Base-by-base conservation (phyloP, 2,329 filamentous ascomycete genomes). In the Pseudogymnoascus sp. region DNA sequence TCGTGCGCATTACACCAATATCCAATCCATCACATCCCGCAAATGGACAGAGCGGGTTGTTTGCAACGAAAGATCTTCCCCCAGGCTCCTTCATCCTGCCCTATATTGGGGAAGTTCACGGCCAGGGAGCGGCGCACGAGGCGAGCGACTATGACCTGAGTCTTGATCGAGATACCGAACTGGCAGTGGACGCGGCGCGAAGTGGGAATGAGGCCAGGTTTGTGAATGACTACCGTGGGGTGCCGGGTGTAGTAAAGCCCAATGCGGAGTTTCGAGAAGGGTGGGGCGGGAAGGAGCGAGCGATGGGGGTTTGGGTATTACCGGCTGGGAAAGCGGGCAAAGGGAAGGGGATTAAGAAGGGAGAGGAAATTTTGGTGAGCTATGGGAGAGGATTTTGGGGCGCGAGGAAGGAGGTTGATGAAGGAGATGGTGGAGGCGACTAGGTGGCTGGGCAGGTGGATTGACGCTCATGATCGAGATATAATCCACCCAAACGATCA, bases 301-400 rank as follows among this genome's bases (percentile, higher is more conserved):
- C 79, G 14, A 85, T 87, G 75, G 83, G 79, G 0, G 80, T 87
- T 12, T 86, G 81, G 75, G 84, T 85, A 11, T 68, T 85, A 35
- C 75, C 75, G 0, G 76, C 75, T 5, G 75, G 78, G 75, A 75
- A 71, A 71, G 31, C 75, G 75, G 12, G 71, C 59, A 61, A 62
- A 55, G 63, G 69, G 64, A 65, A 67, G 62, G 74, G 79, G 0
- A 80, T 87, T 28, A 78, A 70, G 59, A 85, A 82, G 73, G 85
- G 85, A 1, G 80, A 86, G 64, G 86, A 88, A 77, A 83, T 88
- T 61, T 70, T 88, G 60, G 83, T 88, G 11, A 87, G 83, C 66
- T 88, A 88, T 69, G 86, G 85, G 5, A 88, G 85, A 71, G 86
- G 86, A 0, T 88, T 89, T 66, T 88, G 86, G 84, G 76, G 77